Evolutionary conservation across 495 filamentous ascomycete genomes (phyloP), one percentile per base, ranked within the genome.

Genomic region (Daldinia vernicosa): DNA sequence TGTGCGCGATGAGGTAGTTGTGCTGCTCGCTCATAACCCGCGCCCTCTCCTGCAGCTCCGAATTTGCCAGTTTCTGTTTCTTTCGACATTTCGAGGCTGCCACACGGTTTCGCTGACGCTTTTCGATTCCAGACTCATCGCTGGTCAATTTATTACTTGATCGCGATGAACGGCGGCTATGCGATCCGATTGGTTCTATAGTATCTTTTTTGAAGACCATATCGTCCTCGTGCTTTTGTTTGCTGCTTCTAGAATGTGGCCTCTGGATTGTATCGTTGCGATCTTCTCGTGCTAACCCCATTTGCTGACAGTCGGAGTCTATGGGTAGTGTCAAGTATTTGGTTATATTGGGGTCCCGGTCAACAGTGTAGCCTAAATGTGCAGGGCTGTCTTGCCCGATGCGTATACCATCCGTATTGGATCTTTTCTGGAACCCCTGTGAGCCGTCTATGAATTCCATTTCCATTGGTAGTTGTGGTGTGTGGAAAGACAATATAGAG

Each of bases 1-100:
- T 66, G 52, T 61, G 59, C 12, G 59, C 55, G 33, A 58, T 14
- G 15, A 76, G 55, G 43, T 43, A 67, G 12, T 63, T 39, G 63
- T 67, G 70, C 35, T 62, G 70, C 37, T 70, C 62, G 22, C 27
- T 39, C 22, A 67, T 67, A 3, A 61, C n/a, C 6, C 60, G 63
- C 26, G 65, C 74, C 32, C 14, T 70, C 17, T 65, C 56, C 40
- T 76, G 51, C 3, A 74, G 56, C 22, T 70, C 63, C 37, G 32
- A 39, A 47, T 67, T 70, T 17, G 67, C 63, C 4, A 58, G 5
- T 27, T 74, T 72, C 59, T 72, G 67, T 40, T 76, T 76, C 58
- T 63, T 72, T 17, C 74, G 74, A 30, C 74, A 76, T 55, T 76
- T 76, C n/a, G 63, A 68, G 1, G 74, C 74, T 2, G 74, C 74